Evolutionary conservation across 148 eudicot genomes (phyloP), one percentile per base, ranked within the genome.

Genomic region (Rhododendron griersonianum): DNA sequence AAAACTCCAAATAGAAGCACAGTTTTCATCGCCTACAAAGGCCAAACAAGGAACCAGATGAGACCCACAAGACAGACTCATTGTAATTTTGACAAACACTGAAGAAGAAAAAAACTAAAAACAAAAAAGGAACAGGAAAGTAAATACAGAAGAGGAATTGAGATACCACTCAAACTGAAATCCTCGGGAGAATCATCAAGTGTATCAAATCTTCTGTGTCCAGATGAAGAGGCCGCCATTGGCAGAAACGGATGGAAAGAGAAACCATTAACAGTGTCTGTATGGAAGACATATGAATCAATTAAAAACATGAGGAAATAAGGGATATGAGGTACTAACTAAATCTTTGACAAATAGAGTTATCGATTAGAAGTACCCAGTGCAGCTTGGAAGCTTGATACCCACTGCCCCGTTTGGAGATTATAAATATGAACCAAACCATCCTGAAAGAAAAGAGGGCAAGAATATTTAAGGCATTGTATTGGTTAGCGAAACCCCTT

Each of bases 351-450:
- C 41, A 50, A 67, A 67, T 59, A 7, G 47, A 82, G 50, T 84
- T 44, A n/a, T 39, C 63, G 78, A 7, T 69, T 25, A 73, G 10
- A 48, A 5, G 23, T 88, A 98, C 99, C 99, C 88, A 90, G 91
- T 84, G 99, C 98, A 84, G 98, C 98, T 90, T 93, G 93, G 86
- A 94, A 95, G 91, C 96, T 98, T 51, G 96, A 94, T 81, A 89
- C 90, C 99, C 99, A 98, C 89, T 95, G 94, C 86, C 99, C 98
- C 23, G 96, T 98, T 87, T 95, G 98, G 82, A 98, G 94, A 92
- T 94, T 95, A 87, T 98, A 98, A 59, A 98, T 89, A 89, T 98
- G 99, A 77, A 98, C 98, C 81, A 93, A 71, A 84, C 99, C 99
- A 88, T 98, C 99, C 99, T 98, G 89, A 61, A 61, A 79, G 15